Base-by-base conservation (phyloP, 176 grass and related monocot genomes). In the Musa schizocarpa region DNA sequence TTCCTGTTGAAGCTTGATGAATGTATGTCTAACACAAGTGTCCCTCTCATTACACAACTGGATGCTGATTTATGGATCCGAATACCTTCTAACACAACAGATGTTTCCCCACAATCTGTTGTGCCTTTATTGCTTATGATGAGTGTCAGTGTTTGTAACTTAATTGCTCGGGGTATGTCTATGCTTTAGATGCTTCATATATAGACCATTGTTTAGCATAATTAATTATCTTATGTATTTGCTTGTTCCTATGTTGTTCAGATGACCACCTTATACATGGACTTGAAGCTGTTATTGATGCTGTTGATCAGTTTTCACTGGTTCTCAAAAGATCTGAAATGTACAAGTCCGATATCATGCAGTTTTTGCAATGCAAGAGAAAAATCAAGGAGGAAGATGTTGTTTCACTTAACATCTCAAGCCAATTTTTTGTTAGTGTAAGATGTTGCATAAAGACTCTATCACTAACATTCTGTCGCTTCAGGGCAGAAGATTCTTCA, bases 1-100 rank as follows among this genome's bases (percentile, higher is more conserved):
- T 83, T 87, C 52, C 69, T 74, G 16, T 66, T 85, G 55, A 88
- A 83, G 71, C 74, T 84, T 87, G 94, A 83, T 69, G 84, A 93
- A 51, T 77, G 85, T 65, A 79, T 83, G 78, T 82, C 82, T 74
- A 81, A 81, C 73, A 84, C 75, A 83, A 86, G 65, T 50, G 77
- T 74, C 53, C 81, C 86, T 80, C 76, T 97, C 79, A 76, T 97
- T 77, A 86, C 83, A 81, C 88, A 86, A 29, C 77, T 97, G 83
- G 87, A 97, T 85, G 80, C 82, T 73, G 82, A 82, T 79, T 74
- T 90, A 75, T 97, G 90, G 90, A 86, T 97, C 79, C 73, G 87
- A 80, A 78, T 93, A 74, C 94, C 94, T 69, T 87, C 66, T 80
- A 86, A 79, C 75, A 78, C 81, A 50, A 66, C 67, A 55, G 56